Base-by-base conservation (phyloP, 2,329 filamentous ascomycete species). In the Paracamarosporium sp. region DNA sequence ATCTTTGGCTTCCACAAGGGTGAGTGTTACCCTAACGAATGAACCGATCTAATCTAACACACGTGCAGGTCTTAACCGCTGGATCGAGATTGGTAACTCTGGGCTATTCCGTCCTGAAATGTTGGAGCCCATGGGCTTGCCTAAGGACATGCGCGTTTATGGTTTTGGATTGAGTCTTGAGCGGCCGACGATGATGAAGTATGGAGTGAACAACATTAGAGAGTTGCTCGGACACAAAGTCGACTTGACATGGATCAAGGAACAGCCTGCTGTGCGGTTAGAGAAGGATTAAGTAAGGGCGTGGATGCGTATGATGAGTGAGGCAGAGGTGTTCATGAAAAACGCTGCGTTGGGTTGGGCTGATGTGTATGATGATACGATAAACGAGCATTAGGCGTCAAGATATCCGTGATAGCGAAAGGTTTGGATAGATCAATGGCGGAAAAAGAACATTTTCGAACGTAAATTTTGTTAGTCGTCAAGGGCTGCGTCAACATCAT, bases 71-170 rank as follows among this genome's bases (percentile, higher is more conserved):
- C 66, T 73, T 36, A 64, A 67, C 58, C 61, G 64, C 50, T 90
- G 96, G 81, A 92, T 98, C 25, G 95, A 98, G 81, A 98, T 98
- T 74, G 95, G 95, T 59, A 98, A 99, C 82, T 94, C 90, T 69
- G 95, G 95, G 63, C 98, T 99, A 93, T 99, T 99, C 88, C 86
- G 95, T 65, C 93, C 95, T 1, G 95, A 99, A 80, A 97, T 98
- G 94, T 79, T 97, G 72, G 90, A 97, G 79, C 84, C 93, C 5
- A 97, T 97, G 93, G 94, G 94, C 31, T 79, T 98, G 71, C 93
- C 93, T 24, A 92, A 89, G 79, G 91, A 97, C 71, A 88, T 98
- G 87, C 84, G 91, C 62, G 93, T 97, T 9, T 98, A 97, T 75
- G 95, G 95, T 31, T 98, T 93, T 85, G 95, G 95, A 35, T 80